Percentiles rank a stretch among this genome's conserved stretches.
Evolutionary conservation across 1,284 basidiomycete species (phyloP).

Genomic region (Thelephora terrestris): DNA sequence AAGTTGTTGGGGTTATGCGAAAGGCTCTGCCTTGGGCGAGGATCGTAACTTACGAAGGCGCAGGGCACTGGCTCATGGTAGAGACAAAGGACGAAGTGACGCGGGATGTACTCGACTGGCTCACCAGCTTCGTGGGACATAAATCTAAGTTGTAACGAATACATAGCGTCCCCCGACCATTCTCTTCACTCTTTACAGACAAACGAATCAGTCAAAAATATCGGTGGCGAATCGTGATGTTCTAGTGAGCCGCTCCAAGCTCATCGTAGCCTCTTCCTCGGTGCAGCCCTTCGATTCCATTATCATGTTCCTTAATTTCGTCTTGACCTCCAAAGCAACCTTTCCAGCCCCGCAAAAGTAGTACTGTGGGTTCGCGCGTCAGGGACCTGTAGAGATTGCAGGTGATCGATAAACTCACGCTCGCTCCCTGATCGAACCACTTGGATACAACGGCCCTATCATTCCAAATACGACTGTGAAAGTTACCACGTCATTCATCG

Average conservation of each 20-base stretch:
- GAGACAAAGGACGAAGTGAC: slow-evolving; percentile 45
- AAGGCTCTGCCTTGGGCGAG: neutral
- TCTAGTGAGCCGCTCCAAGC: no score
- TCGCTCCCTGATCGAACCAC: slow-evolving; percentile 33
- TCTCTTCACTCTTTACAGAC: no score
- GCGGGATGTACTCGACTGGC: slow-evolving; percentile 35
- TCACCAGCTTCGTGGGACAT: slow-evolving; percentile 20
- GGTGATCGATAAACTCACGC: slow-evolving; percentile 24
- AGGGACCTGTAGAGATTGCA: slow-evolving; percentile 1
- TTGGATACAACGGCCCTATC: slow-evolving; percentile 29
- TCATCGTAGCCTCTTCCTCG: no score
- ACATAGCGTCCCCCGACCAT: neutral
- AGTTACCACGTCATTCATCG: neutral
- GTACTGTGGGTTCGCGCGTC: slow-evolving; percentile 21
- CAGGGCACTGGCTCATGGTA: slow-evolving; percentile 61
- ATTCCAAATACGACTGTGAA: slow-evolving; percentile 33
- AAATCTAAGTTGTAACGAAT: slow-evolving; percentile 15
- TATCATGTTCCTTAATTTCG: no score
- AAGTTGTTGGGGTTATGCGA: slow-evolving; percentile 28
- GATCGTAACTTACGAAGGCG: slow-evolving; percentile 5
- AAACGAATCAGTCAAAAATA: no score
- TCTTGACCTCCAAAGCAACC: slow-evolving; percentile 31
- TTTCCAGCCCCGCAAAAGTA: slow-evolving; percentile 37
- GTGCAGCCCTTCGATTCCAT: no score
- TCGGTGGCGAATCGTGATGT: no score